Conservation (phyloP, 176 grass and related monocot genomes). For the Avena insularis region DNA sequence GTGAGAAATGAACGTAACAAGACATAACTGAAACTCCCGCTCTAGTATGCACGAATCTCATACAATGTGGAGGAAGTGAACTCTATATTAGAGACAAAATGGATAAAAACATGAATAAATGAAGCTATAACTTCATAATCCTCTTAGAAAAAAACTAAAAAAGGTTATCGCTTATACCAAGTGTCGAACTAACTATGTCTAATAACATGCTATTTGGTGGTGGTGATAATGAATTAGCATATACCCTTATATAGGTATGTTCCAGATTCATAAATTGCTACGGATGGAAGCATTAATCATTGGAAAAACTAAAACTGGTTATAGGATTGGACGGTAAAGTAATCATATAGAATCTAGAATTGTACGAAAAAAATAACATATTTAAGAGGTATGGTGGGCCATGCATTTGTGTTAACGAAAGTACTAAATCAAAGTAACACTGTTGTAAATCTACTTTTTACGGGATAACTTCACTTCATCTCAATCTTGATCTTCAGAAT, state of each 20-base stretch:
- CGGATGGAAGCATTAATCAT: neutral
- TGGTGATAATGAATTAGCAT: constrained; percentile 14
- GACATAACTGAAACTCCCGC: no score
- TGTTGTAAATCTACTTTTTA: constrained; percentile 15
- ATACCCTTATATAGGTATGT: neutral
- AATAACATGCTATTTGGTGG: neutral
- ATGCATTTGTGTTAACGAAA: neutral
- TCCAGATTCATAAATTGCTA: neutral
- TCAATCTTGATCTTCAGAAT: neutral
- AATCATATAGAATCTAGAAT: constrained; percentile 6
- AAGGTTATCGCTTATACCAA: neutral
- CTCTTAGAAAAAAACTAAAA: no score
- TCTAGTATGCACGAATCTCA: no score
- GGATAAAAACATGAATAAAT: no score
- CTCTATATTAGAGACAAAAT: no score
- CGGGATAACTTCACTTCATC: constrained; percentile 49
- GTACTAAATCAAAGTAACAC: constrained; percentile 9
- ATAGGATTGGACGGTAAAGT: neutral
- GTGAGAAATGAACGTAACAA: no score
- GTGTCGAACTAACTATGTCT: neutral
- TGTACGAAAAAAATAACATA: no score
- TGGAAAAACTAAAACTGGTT: neutral
- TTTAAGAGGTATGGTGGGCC: no score
- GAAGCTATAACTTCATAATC: no score
- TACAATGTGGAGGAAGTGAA: no score